Percentiles rank a stretch among this genome's conserved stretches.
phyloP scores from a whole-genome alignment of 768 basidiomycete genomes.

The Russula olivacea region DNA sequence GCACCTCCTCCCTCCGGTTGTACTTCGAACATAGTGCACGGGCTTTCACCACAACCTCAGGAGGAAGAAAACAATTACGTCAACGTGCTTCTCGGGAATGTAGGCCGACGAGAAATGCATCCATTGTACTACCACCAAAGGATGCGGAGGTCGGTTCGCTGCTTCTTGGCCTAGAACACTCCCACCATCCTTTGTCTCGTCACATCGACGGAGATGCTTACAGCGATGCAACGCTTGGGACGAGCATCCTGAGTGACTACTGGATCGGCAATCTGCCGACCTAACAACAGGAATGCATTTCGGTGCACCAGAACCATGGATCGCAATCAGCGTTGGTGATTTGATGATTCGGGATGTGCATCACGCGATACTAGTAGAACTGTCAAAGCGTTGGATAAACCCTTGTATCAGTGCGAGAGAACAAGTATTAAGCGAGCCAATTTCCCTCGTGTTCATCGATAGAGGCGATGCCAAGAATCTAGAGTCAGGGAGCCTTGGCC shows the following conservation, averaged over 20 bases:
- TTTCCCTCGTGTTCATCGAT: background rate
- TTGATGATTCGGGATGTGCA: background rate
- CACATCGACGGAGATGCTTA: background rate
- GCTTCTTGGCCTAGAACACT: background rate
- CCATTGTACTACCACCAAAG: background rate
- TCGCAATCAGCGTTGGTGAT: background rate
- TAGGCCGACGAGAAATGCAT: background rate
- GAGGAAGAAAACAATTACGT: conserved; percentile 17
- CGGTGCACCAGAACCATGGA: too few species aligned
- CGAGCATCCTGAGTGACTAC: background rate
- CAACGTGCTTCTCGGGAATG: conserved; percentile 8
- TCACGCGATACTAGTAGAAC: background rate
- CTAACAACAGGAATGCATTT: background rate
- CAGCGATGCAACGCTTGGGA: background rate
- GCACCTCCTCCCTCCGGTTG: background rate
- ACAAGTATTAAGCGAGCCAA: background rate
- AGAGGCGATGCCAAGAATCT: background rate
- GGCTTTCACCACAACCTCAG: conserved; percentile 1
- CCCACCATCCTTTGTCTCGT: background rate
- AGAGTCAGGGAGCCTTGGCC: too few species aligned
- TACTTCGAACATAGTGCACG: conserved; percentile 13
- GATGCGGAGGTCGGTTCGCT: background rate
- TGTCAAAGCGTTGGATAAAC: background rate
- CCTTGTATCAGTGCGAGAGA: background rate
- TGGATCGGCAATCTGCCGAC: conserved; percentile 11